A percentile compares a stretch with the other conserved stretches of the same genome.
phyloP scores from a whole-genome alignment of 1,284 basidiomycete species.

The Leccinum huronense region DNA sequence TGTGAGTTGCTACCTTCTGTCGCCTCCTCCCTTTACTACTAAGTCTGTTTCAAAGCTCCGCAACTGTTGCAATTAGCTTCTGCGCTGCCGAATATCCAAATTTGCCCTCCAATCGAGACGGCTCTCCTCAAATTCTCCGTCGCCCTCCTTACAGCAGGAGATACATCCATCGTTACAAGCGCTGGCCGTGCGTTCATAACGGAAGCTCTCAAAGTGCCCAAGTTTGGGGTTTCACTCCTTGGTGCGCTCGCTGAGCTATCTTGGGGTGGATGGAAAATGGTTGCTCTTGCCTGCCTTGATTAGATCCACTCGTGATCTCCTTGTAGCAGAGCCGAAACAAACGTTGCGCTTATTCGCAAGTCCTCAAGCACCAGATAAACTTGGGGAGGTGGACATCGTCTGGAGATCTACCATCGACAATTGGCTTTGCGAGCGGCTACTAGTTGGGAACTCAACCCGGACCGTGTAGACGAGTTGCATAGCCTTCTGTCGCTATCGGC shows the following conservation, averaged over 20 bases:
- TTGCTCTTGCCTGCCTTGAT: conserved; percentile 57
- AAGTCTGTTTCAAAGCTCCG: conserved; percentile 37
- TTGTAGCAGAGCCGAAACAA: conserved; percentile 41
- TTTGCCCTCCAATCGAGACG: conserved; percentile 38
- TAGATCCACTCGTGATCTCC: conserved; percentile 47
- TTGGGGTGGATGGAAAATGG: conserved; percentile 73
- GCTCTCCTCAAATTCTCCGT: conserved; percentile 51
- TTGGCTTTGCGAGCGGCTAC: conserved; percentile 39
- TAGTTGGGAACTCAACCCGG: conserved; percentile 34
- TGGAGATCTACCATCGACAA: conserved; percentile 54
- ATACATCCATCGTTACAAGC: conserved; percentile 64
- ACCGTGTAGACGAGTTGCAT: conserved; percentile 41
- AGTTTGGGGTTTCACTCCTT: conserved; percentile 53
- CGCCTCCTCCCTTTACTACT: neutral
- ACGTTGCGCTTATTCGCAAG: conserved; percentile 52
- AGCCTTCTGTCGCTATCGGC: conserved; percentile 52
- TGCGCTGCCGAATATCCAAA: conserved; percentile 41
- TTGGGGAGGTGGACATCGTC: conserved; percentile 54
- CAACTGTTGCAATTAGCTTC: conserved; percentile 50
- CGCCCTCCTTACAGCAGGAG: conserved; percentile 55
- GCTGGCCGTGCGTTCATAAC: conserved; percentile 61
- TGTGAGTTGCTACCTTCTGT: conserved; percentile 39
- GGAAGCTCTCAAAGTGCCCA: conserved; percentile 38
- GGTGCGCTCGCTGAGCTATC: conserved; percentile 58
- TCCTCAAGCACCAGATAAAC: conserved; percentile 45